Evolutionary conservation across 129 eudicot species (phyloP).

Genomic region (Flaveria ramosissima): DNA sequence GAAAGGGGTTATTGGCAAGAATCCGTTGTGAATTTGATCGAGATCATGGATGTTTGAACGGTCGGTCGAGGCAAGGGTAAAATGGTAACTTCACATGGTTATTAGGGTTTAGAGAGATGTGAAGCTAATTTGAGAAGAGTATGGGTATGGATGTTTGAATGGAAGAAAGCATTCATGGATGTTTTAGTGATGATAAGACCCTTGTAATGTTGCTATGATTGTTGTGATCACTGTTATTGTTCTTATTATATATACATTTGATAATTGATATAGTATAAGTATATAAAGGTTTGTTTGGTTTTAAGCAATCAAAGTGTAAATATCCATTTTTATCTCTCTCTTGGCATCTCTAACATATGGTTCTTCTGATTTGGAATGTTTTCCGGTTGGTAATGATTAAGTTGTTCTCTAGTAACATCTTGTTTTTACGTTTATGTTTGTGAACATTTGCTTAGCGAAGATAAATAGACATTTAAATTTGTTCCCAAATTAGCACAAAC

Average conservation of each 20-base stretch:
- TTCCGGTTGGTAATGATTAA: not conserved
- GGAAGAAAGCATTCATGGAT: conserved; percentile 34
- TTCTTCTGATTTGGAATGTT: not conserved
- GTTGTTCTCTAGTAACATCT: no score
- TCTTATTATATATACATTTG: conserved; percentile 18
- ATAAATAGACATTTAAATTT: no score
- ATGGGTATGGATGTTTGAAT: conserved; percentile 40
- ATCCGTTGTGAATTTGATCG: conserved; percentile 21
- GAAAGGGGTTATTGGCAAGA: conserved; percentile 8
- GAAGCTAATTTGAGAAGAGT: conserved; percentile 32
- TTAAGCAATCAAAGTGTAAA: conserved; percentile 1
- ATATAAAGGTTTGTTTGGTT: conserved; percentile 35
- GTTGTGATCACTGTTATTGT: not conserved
- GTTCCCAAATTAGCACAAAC: no score
- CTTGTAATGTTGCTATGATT: conserved; percentile 27
- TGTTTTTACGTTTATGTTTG: no score
- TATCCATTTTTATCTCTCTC: not conserved
- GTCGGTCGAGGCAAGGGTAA: not conserved
- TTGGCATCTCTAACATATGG: not conserved
- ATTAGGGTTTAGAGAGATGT: not conserved
- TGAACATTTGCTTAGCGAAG: no score
- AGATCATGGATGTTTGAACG: not conserved
- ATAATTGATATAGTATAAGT: conserved; percentile 35
- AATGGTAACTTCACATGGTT: conserved; percentile 5
- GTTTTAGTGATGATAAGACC: conserved; percentile 23